These are phyloP conservation scores for Rhizoctonia solani DNA, from an alignment of 1,284 basidiomycete genomes.

Conservation along the genomic window DNA sequence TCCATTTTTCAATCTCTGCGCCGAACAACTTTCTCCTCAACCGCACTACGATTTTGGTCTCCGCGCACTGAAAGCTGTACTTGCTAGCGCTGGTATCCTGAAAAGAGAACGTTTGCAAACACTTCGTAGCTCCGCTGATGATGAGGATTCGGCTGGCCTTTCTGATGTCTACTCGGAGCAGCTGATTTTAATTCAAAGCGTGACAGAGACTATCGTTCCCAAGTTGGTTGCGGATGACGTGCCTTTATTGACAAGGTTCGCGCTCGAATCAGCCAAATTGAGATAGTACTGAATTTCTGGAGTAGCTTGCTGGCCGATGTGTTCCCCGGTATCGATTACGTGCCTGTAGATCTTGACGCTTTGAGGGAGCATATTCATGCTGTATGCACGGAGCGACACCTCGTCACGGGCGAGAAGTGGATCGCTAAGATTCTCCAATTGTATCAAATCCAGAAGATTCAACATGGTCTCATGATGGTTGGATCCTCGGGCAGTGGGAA, in stretches of 20 bases:
- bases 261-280: constrained; percentile 23
- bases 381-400: constrained; percentile 84
- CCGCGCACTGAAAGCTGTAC: constrained; percentile 94
- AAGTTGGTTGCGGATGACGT: constrained; percentile 98
- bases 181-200: constrained; percentile 97
- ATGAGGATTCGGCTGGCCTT: constrained; percentile 51
- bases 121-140: constrained; percentile 49
- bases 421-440: constrained; percentile 95
- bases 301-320: constrained; percentile 90
- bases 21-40: constrained; percentile 95
- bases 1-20: constrained; percentile 98
- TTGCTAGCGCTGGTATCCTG: constrained; percentile 95
- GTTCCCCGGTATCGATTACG: constrained; percentile 93
- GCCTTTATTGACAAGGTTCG: constrained; percentile 84
- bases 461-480: constrained; percentile 99
- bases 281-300: constrained; percentile 34
- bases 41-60: constrained; percentile 99
- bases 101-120: constrained; percentile 85
- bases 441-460: constrained; percentile 99
- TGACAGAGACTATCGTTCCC: constrained; percentile 98
- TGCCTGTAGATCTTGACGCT: constrained; percentile 85
- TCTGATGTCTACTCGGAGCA: constrained; percentile 83
- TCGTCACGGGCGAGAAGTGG: constrained; percentile 89
- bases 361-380: constrained; percentile 83
- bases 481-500: constrained; percentile 97